Evolutionary conservation across 495 filamentous ascomycete species (phyloP).

Genomic region (Daldinia loculata): DNA sequence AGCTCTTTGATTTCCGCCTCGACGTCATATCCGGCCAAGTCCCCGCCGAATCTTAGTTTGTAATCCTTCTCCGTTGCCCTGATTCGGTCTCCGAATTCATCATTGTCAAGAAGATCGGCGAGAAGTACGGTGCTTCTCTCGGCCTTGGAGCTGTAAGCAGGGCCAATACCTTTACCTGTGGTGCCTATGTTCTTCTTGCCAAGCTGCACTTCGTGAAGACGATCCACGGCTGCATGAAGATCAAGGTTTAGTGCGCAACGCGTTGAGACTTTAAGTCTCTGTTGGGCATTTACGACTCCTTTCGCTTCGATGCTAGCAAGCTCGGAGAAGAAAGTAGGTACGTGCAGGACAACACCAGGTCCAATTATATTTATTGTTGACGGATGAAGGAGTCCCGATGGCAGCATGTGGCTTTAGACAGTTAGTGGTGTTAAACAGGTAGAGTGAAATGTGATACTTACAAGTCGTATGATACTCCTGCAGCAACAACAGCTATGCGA

Average conservation of each 20-base stretch:
- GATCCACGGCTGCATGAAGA: constrained; percentile 82
- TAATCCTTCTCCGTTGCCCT: constrained; percentile 70
- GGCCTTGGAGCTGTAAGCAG: constrained; percentile 84
- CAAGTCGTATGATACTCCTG: constrained; percentile 35
- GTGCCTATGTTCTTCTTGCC: constrained; percentile 66
- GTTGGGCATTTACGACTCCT: constrained; percentile 69
- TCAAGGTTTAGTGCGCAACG: constrained; percentile 86
- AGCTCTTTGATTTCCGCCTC: constrained; percentile 73
- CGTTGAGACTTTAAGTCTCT: constrained; percentile 80
- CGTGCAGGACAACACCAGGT: constrained; percentile 83
- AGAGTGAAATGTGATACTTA: constrained; percentile 4
- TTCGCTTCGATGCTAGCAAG: constrained; percentile 73
- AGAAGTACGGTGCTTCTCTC: constrained; percentile 77
- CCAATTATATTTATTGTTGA: constrained; percentile 84
- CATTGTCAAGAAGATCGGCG: constrained; percentile 75
- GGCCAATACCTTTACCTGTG: constrained; percentile 74
- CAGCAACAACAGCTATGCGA: constrained; percentile 23
- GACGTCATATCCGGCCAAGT: constrained; percentile 75
- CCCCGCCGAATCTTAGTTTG: constrained; percentile 73
- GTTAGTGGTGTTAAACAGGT: not conserved
- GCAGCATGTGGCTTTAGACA: constrained; percentile 61
- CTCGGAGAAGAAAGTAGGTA: constrained; percentile 80
- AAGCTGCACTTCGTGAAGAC: constrained; percentile 80
- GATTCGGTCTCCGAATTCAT: constrained; percentile 75
- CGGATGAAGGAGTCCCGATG: constrained; percentile 78